A percentile compares a stretch with the other conserved stretches of the same genome.
These are phyloP conservation scores for Neurospora terricola DNA, from an alignment of 495 filamentous ascomycete genomes.

Conservation along the genomic window DNA sequence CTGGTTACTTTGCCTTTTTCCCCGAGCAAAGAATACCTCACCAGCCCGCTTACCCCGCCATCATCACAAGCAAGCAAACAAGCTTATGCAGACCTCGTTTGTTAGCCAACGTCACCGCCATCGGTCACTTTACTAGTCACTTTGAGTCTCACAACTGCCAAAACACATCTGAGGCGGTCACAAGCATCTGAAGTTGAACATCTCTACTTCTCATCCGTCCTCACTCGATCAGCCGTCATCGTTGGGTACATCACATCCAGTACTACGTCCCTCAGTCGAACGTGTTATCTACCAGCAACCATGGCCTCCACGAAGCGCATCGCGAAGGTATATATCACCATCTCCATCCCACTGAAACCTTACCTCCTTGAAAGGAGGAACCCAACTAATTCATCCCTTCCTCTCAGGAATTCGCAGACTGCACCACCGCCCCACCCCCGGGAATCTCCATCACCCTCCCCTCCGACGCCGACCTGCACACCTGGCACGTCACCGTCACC, in stretches of 20 bases:
- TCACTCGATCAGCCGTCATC: not conserved
- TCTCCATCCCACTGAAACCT: not conserved
- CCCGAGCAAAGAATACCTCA: not conserved
- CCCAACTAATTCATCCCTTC: not conserved
- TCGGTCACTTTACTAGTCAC: not conserved
- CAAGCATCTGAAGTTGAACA: not conserved
- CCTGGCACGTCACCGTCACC: constrained; percentile 71
- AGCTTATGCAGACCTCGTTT: not conserved
- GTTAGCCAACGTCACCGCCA: not conserved
- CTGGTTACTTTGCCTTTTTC: not conserved
- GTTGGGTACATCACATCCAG: not conserved
- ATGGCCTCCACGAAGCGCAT: constrained; percentile 53
- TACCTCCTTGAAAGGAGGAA: not conserved
- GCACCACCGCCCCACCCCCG: constrained; percentile 49
- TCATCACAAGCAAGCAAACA: not conserved
- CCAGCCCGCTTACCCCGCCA: not conserved
- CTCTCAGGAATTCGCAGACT: constrained; percentile 62
- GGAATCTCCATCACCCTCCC: constrained; percentile 57
- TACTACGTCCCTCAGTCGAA: not conserved
- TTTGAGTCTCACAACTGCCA: not conserved
- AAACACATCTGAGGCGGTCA: not conserved
- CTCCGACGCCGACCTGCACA: constrained; percentile 66
- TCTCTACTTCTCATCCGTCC: not conserved
- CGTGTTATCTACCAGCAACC: not conserved
- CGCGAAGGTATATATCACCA: constrained; percentile 39